phyloP scores from a whole-genome alignment of 2,329 filamentous ascomycete species.

The Paraphaeosphaeria minitans region DNA sequence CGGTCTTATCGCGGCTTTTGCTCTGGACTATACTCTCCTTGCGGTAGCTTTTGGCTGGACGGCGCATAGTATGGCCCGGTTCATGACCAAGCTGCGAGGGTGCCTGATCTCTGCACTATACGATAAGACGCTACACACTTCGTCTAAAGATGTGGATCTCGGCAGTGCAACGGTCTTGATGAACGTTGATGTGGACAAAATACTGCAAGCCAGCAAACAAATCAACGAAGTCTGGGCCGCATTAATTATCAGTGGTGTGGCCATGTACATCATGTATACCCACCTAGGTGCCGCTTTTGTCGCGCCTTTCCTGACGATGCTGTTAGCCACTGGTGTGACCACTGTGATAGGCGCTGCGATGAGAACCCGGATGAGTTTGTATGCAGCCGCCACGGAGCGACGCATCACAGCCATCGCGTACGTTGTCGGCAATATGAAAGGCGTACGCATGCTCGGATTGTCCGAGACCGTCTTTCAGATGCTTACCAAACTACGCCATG shows the following conservation, averaged over 20 bases:
- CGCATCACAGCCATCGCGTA: conserved; percentile 29
- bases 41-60: conserved; percentile 32
- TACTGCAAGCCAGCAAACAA: conserved; percentile 22
- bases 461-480: conserved; percentile 22
- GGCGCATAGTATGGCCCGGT: conserved; percentile 27
- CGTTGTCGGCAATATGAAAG: conserved; percentile 28
- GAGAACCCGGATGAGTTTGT: conserved; percentile 22
- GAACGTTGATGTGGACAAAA: conserved; percentile 39
- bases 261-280: conserved; percentile 31
- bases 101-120: conserved; percentile 32
- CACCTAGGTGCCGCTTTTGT: conserved; percentile 29
- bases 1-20: conserved; percentile 31
- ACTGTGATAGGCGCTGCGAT: conserved; percentile 21
- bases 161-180: conserved; percentile 33
- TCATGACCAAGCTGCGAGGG: conserved; percentile 29
- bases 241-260: conserved; percentile 22
- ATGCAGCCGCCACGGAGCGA: conserved; percentile 27
- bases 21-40: conserved; percentile 26
- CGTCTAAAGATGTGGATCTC: conserved; percentile 21
- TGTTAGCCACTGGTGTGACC: conserved; percentile 16
- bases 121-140: conserved; percentile 25
- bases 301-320: conserved; percentile 26
- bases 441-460: conserved; percentile 33
- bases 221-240: conserved; percentile 35
- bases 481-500: conserved; percentile 23